phyloP scores from a whole-genome alignment of 2,329 filamentous ascomycete genomes.

The Sporothrix brunneoviolacea region DNA sequence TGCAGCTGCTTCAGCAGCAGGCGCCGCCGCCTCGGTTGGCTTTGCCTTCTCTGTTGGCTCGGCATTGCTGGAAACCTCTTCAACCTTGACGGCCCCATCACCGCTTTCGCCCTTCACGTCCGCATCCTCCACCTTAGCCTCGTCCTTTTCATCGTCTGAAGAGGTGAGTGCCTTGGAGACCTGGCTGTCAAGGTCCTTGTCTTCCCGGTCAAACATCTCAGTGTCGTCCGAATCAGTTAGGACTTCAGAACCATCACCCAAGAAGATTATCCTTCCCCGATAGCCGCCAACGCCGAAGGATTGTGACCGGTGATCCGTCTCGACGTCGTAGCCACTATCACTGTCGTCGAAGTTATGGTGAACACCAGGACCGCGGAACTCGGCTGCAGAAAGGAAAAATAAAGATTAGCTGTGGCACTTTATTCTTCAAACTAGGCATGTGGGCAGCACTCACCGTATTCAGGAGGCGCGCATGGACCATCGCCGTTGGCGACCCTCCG shows the following conservation, averaged over 20 bases:
- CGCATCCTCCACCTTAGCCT: not conserved
- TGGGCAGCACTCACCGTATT: slow-evolving; percentile 82
- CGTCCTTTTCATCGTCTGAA: slow-evolving; percentile 12
- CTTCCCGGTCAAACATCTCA: slow-evolving; percentile 92
- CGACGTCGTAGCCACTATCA: slow-evolving; percentile 69
- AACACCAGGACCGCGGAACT: slow-evolving; percentile 76
- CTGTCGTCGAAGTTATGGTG: slow-evolving; percentile 79
- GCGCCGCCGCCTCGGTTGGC: slow-evolving; percentile 2
- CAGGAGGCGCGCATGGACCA: slow-evolving; percentile 94
- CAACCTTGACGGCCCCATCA: not conserved
- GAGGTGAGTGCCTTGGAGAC: slow-evolving; percentile 56
- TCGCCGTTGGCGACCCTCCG: slow-evolving; percentile 93
- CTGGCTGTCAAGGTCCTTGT: slow-evolving; percentile 79
- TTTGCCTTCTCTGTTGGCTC: slow-evolving; percentile 8
- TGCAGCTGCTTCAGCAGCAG: not conserved
- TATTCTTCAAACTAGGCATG: not conserved
- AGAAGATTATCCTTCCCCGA: slow-evolving; percentile 82
- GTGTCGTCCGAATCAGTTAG: slow-evolving; percentile 81
- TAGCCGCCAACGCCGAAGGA: slow-evolving; percentile 63
- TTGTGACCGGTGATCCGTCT: slow-evolving; percentile 58
- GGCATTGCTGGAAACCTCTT: not conserved
- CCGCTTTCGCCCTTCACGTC: not conserved
- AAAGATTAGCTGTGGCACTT: slow-evolving; percentile 23
- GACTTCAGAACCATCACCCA: slow-evolving; percentile 92
- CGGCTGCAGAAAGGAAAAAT: slow-evolving; percentile 49